These are phyloP conservation scores for Zanthoxylum bungeanum DNA, from an alignment of 345 rosid genomes.

Conservation along the genomic window DNA sequence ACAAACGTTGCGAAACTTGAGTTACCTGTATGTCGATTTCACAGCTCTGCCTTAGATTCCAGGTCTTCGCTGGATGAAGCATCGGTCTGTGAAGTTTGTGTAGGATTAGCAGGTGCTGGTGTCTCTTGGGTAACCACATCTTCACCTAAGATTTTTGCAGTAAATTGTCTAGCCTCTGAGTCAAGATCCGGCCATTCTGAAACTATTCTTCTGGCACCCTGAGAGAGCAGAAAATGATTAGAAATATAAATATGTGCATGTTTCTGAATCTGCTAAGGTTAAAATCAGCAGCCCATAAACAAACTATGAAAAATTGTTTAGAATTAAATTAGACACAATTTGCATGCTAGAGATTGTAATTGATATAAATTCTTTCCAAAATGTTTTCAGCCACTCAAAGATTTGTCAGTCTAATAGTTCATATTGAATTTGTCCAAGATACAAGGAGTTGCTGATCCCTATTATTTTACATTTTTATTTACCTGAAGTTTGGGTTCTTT, in stretches of 20 bases:
- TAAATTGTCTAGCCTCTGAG: constrained; percentile 66
- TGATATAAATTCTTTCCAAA: not conserved
- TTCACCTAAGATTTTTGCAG: constrained; percentile 73
- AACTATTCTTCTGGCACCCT: constrained; percentile 93
- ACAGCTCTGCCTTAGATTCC: constrained; percentile 79
- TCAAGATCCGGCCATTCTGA: constrained; percentile 84
- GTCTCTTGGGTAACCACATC: constrained; percentile 55
- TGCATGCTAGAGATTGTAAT: not conserved
- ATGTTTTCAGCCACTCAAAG: not conserved
- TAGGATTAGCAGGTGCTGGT: constrained; percentile 20
- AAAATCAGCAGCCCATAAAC: not conserved
- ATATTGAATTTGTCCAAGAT: not conserved
- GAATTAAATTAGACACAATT: not conserved
- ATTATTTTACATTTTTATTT: not conserved
- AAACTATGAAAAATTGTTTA: not conserved
- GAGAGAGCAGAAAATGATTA: constrained; percentile 10
- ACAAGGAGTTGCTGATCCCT: not conserved
- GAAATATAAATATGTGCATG: not conserved
- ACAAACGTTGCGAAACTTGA: not conserved
- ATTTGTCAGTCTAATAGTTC: not conserved
- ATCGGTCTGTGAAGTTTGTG: constrained; percentile 20
- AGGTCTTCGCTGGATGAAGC: constrained; percentile 34
- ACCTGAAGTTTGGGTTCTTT: constrained; percentile 99
- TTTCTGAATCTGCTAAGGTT: not conserved
- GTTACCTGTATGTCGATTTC: constrained; percentile 8